Evolutionary conservation across 176 grass and related monocot species (phyloP), one percentile per base, ranked within the genome.

Genomic region (Oryza officinalis): DNA sequence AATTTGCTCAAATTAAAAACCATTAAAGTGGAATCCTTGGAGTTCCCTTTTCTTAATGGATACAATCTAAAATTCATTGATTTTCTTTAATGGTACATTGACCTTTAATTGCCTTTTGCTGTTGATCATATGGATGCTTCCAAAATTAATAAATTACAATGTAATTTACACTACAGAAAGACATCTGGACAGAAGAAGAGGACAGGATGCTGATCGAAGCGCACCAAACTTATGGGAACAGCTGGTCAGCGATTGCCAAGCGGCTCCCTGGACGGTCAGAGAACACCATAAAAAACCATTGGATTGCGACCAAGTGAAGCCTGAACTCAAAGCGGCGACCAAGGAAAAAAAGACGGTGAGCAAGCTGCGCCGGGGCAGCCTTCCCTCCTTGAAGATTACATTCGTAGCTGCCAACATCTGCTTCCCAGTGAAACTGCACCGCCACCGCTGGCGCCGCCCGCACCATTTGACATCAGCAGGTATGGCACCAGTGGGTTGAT

Each of bases 251-350:
- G 14, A 95, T 95, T 4, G 87, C 90, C 0, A 88, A 27, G 73
- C 40, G 74, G 30, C 84, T 98, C 37, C 75, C 76, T 0, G 95
- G 92, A 12, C 59, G 91, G 22, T 88, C 92, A 2, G 91, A 95
- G 79, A 98, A 98, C 77, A 44, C 73, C 17, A 78, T 98, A 54
- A 98, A 98, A 83, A 98, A 98, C 60, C 96, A 93, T 31, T 93
- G 93, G 93, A 95, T 95, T 22, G 91, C 89, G 6, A 98, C 91
- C 23, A 85, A 74, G 20, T 74, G 91, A 17, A 84, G 91, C 69
- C 76, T 93, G 20, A 81, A 80, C 14, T 83, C 91, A 1, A 95
- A 75, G 73, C 88, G 80, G 1, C 72, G 52, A 1, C 65, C 83
- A 37, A 92, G 63, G 75, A 95, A 92, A 40, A 54, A 54, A 13